A percentile compares a stretch with the other conserved stretches of the same genome.
Evolutionary conservation across 495 filamentous ascomycete genomes (phyloP).

Genomic region (Aspergillus avenaceus): DNA sequence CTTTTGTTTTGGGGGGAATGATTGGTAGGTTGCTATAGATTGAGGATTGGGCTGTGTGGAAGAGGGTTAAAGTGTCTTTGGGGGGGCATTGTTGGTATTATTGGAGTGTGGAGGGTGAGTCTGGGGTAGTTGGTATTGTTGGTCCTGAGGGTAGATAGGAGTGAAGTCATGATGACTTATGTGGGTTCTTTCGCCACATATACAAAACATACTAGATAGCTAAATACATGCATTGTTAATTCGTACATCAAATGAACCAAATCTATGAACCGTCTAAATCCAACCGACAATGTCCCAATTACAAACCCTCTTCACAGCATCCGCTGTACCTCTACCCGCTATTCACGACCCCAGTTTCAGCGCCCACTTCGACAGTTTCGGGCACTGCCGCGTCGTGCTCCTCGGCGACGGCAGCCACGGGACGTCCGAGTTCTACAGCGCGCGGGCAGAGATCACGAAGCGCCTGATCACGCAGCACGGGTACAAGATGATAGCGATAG

Average conservation of each 20-base stretch:
- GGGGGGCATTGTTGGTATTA: slow-evolving; percentile 19
- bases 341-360: slow-evolving; percentile 36
- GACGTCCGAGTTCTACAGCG: slow-evolving; percentile 56
- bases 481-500: slow-evolving; percentile 52
- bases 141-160: not conserved
- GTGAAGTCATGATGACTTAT: slow-evolving; percentile 32
- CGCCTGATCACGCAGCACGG: slow-evolving; percentile 49
- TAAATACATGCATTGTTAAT: not conserved
- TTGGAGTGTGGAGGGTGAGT: slow-evolving; percentile 1
- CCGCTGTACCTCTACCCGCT: slow-evolving; percentile 35
- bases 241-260: not conserved
- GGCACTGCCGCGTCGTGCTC: slow-evolving; percentile 43
- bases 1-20: slow-evolving; percentile 43
- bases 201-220: not conserved
- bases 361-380: slow-evolving; percentile 41
- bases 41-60: slow-evolving; percentile 36
- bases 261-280: not conserved
- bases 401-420: slow-evolving; percentile 57
- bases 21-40: slow-evolving; percentile 37
- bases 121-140: not conserved
- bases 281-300: slow-evolving; percentile 23
- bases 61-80: slow-evolving; percentile 30
- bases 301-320: slow-evolving; percentile 30
- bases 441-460: slow-evolving; percentile 53
- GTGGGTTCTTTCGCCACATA: slow-evolving; percentile 23